These are phyloP conservation scores for Yarrowia hollandica DNA, from an alignment of 805 yeast species.

Conservation along the genomic window DNA sequence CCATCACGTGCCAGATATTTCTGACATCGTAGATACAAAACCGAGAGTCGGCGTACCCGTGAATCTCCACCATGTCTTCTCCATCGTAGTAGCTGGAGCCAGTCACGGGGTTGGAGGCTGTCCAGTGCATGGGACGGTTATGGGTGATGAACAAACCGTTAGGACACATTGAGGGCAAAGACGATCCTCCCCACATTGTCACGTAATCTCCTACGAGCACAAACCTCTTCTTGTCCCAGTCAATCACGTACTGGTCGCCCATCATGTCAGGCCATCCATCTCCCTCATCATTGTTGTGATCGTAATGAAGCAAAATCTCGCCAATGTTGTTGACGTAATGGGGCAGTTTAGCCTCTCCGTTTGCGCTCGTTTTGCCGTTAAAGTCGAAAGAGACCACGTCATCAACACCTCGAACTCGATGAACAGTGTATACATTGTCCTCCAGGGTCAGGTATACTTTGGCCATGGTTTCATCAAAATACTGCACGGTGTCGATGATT, in stretches of 20 bases:
- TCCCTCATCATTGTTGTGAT: background rate
- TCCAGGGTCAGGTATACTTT: background rate
- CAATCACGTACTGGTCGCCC: slow-evolving; percentile 5
- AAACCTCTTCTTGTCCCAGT: background rate
- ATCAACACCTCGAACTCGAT: background rate
- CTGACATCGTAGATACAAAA: background rate
- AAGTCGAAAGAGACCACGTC: background rate
- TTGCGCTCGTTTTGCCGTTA: background rate
- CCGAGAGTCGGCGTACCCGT: background rate
- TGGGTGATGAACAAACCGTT: slow-evolving; percentile 1
- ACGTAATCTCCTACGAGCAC: background rate
- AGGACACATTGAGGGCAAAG: background rate
- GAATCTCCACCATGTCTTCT: background rate
- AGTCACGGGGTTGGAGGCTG: background rate
- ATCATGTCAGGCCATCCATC: slow-evolving; percentile 1
- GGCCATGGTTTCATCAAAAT: background rate
- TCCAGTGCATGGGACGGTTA: slow-evolving; percentile 2
- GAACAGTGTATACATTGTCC: background rate
- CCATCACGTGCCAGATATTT: slow-evolving; percentile 1
- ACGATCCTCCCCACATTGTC: background rate
- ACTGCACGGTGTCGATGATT: background rate
- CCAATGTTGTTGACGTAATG: background rate
- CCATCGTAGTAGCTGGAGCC: background rate
- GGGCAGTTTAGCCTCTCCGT: background rate
- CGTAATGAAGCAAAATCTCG: background rate